Percentiles rank a stretch among this genome's conserved stretches.
These are phyloP conservation scores for Heliamphora exappendiculata DNA, from an alignment of 148 eudicot genomes.

Conservation along the genomic window DNA sequence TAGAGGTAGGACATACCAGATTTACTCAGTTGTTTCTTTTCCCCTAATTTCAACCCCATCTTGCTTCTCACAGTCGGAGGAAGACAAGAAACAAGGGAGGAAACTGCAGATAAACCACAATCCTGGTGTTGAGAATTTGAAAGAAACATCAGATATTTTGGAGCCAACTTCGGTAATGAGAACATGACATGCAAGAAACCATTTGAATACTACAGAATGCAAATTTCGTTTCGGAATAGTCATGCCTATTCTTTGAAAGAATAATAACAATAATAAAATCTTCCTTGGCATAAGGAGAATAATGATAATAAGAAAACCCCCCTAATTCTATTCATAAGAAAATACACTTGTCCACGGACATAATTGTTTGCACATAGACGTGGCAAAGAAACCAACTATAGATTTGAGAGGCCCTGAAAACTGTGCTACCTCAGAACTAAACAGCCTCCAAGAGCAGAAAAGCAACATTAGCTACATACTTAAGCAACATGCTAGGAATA, in stretches of 20 bases:
- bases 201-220: neutral
- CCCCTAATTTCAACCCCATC: conserved; percentile 48
- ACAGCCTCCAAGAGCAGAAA: neutral
- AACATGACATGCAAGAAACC: neutral
- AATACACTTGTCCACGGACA: neutral
- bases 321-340: neutral
- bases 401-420: neutral
- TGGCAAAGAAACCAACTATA: neutral
- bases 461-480: neutral
- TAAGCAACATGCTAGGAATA: neutral
- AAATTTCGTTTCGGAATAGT: neutral
- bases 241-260: neutral
- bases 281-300: neutral
- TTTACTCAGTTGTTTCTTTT: conserved; percentile 23
- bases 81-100: conserved; percentile 59
- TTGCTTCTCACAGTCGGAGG: conserved; percentile 50
- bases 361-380: neutral
- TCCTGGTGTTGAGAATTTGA: conserved; percentile 44
- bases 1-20: conserved; percentile 32
- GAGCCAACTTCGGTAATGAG: neutral
- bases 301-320: neutral
- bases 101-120: conserved; percentile 53
- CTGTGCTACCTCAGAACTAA: neutral
- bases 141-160: conserved; percentile 11
- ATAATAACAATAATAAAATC: neutral